Evolutionary conservation across 208 protist species (phyloP), one percentile per base, ranked within the genome.

Genomic region (Leishmania arabica): DNA sequence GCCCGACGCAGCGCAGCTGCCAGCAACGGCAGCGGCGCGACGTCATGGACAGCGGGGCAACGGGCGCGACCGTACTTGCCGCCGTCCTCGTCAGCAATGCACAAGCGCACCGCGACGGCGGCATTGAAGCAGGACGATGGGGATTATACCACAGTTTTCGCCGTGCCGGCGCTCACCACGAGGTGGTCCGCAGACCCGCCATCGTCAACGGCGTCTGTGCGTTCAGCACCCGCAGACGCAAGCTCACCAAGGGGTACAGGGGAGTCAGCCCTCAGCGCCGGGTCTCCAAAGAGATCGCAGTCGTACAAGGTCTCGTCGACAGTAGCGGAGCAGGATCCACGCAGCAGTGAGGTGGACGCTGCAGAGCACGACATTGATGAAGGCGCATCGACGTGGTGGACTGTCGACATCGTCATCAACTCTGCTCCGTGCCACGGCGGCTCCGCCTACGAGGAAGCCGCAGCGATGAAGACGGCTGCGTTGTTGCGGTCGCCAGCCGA

Each of bases 351-450:
- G 49, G 74, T n/a, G 21, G 72, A 62, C 72, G 19, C 19, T 8
- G 11, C 31, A 6, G 72, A 27, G n/a, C 5, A 19, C 7, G 53
- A 62, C 51, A 24, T 15, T 34, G 31, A 49, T 24, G 54, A 65
- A 42, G 74, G 9, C 37, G 74, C 56, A 17, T 34, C 74, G 56
- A 31, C 64, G 72, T 85, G 82, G 82, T 85, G 82, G 82, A 85
- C 77, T n/a, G 78, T 85, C 24, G 82, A 85, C 70, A 77, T 85
- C 11, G 60, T 71, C 17, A 58, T 82, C 4, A 75, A 66, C 47
- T 49, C 62, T 60, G 51, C 58, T 37, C 17, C 72, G 17, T 51
- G 62, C 45, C 19, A 60, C 64, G 56, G 78, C 53, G 42, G 8
- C 60, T 73, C 77, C 7, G 19, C 69, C 34, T 70, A 17, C 45